Base-by-base conservation (phyloP, 2,329 filamentous ascomycete genomes). In the Clonostachys rosea region DNA sequence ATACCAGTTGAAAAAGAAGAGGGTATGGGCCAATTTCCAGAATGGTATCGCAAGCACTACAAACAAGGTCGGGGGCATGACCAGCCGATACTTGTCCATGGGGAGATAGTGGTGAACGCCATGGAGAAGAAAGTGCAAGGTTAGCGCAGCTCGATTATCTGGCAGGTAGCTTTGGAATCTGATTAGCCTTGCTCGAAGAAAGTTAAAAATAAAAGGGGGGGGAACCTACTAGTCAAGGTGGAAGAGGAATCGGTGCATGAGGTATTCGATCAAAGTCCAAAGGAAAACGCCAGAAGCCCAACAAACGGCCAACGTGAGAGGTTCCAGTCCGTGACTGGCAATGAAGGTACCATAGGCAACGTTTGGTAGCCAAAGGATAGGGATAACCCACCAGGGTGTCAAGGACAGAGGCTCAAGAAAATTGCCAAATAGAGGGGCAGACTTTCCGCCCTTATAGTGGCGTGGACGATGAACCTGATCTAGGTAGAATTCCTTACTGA, bases 101-200 rank as follows among this genome's bases (percentile, higher is more conserved):
- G 94, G 94, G 5, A 99, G 80, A 68, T 97, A 99, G 69, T 99
- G 94, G 63, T 99, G 94, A 53, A 99, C 89, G 53, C 94, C 94
- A 59, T 99, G 94, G 24, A 99, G 87, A 39, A 96, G 71, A 71
- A 99, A 99, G 66, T 99, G 94, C 17, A 86, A 57, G 0, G 90
- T 95, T 49, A 99, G 75, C 53, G 81, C 86, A n/a, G 89, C 85
- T 47, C 90, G 81, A 65, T 97, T 95, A 64, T 99, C 89, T 1
- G 94, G 94, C 11, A 99, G 85, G 61, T 84, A 89, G 43, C 89
- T 95, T 52, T 18, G 46, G 14, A 40, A 11, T 35, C 36, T 18
- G 17, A 30, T 30, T 10, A 30, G 24, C 24, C 8, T 30, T 30
- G 24, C 24, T 10, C 24, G 24, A 9, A 10, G n/a, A 14, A 24